Conservation (phyloP, 1,284 basidiomycete species). For the Leccinum angustisporum region DNA sequence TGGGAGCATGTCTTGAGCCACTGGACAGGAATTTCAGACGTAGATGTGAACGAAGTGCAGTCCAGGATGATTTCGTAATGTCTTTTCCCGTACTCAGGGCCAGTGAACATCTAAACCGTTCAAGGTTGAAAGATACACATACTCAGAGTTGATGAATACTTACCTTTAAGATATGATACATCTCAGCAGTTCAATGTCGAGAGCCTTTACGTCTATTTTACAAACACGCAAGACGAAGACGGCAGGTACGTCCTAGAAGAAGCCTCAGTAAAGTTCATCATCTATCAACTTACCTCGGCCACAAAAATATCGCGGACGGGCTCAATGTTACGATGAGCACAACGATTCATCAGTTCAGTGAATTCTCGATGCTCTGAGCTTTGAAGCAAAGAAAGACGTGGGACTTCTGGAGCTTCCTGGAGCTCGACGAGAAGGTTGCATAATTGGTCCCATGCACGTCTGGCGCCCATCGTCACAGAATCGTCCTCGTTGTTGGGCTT, state of each 20-base stretch:
- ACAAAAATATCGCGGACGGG: slow-evolving; percentile 70
- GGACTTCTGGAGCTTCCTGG: slow-evolving; percentile 68
- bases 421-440: slow-evolving; percentile 77
- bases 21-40: slow-evolving; percentile 77
- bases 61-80: slow-evolving; percentile 79
- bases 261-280: slow-evolving; percentile 5
- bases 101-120: slow-evolving; percentile 39
- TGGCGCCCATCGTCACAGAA: slow-evolving; percentile 58
- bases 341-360: slow-evolving; percentile 68
- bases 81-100: slow-evolving; percentile 46
- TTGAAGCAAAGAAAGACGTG: slow-evolving; percentile 50
- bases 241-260: slow-evolving; percentile 48
- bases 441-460: slow-evolving; percentile 74
- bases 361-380: slow-evolving; percentile 61
- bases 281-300: slow-evolving; percentile 44
- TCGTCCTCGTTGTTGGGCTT: slow-evolving; percentile 63
- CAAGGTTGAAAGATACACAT: not conserved
- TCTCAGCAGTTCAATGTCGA: slow-evolving; percentile 83
- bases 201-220: slow-evolving; percentile 76
- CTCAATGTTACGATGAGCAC: slow-evolving; percentile 60
- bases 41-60: slow-evolving; percentile 76
- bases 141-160: slow-evolving; percentile 12
- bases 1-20: slow-evolving; percentile 83
- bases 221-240: slow-evolving; percentile 65
- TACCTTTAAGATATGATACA: slow-evolving; percentile 82